phyloP scores from a whole-genome alignment of 2,329 filamentous ascomycete species.

The Colletotrichum truncatum region DNA sequence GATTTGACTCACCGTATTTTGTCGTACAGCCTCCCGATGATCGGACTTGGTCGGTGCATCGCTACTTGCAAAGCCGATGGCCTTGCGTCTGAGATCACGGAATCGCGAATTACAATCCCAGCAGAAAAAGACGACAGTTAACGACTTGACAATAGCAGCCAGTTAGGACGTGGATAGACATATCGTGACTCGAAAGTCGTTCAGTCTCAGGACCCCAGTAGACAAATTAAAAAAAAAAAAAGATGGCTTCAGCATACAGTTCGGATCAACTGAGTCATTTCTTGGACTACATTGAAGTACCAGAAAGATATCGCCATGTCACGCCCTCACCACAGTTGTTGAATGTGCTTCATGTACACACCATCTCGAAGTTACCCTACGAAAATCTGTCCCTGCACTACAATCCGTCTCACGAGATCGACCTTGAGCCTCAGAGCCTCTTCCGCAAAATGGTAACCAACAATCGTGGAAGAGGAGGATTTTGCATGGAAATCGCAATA shows the following conservation, averaged over 20 bases:
- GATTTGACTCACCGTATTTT: too few relatives aligned
- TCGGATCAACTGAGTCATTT: neutral
- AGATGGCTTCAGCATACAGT: neutral
- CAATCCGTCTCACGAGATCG: conserved; percentile 45
- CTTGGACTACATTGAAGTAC: neutral
- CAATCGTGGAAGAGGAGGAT: conserved; percentile 59
- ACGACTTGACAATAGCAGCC: too few relatives aligned
- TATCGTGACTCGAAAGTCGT: too few relatives aligned
- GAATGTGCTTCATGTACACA: conserved; percentile 47
- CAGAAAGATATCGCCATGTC: neutral
- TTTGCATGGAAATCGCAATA: conserved; percentile 68
- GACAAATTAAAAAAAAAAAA: too few relatives aligned
- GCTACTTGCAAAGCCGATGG: too few relatives aligned
- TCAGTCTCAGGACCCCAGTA: too few relatives aligned
- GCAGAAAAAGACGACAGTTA: too few relatives aligned
- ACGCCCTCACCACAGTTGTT: neutral
- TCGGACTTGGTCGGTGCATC: too few relatives aligned
- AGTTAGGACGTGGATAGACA: too few relatives aligned
- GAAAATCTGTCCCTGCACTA: conserved; percentile 67
- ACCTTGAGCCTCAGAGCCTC: conserved; percentile 55
- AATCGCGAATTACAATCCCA: too few relatives aligned
- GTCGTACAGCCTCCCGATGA: too few relatives aligned
- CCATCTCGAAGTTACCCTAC: conserved; percentile 62
- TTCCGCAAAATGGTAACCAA: conserved; percentile 58
- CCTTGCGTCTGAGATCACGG: too few relatives aligned